Evolutionary conservation across 495 filamentous ascomycete genomes (phyloP), one percentile per base, ranked within the genome.

Genomic region (Tuber calosporum): DNA sequence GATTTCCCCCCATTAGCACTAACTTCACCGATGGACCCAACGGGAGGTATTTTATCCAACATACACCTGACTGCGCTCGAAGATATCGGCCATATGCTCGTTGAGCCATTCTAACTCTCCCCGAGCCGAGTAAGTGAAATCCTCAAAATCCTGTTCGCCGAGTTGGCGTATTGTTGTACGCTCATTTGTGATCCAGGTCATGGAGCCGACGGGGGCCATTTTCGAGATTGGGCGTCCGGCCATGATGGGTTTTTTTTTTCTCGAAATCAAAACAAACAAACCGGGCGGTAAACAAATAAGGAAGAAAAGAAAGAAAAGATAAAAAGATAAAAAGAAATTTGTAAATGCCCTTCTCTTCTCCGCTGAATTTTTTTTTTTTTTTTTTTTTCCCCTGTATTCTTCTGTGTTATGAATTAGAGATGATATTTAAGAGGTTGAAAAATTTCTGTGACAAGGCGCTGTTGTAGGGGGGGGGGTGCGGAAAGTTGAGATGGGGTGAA

Each of bases 41-140:
- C 13, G 7, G 5, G 70, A 39, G 68, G 67, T 43, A 68, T 48
- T 42, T 72, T 22, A 77, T 79, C 42, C 37, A 72, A 87, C 90
- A 79, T 84, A 93, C 92, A 93, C 86, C 83, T 94, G 89, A 82
- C 92, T 91, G 77, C 90, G 89, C 77, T 88, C 91, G 81, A 98
- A 96, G 73, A 97, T 92, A 76, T 96, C 92, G 40, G 89, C 88
- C 94, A 97, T 97, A 83, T 97, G 94, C 83, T 97, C 94, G 79
- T 97, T 97, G 78, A 97, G 83, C 93, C 94, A 97, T 78, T 95
- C 94, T 81, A 97, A 84, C 79, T 98, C 94, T 83, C 96, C 93
- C 62, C 91, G 89, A 74, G 91, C 93, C 0, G 92, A 90, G 83
- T 91, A 98, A 69, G 91, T 87, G 80, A 97, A 93, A 82, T 96